Evolutionary conservation across 306 rosid species (phyloP).

Genomic region (Prunus dulcis): DNA sequence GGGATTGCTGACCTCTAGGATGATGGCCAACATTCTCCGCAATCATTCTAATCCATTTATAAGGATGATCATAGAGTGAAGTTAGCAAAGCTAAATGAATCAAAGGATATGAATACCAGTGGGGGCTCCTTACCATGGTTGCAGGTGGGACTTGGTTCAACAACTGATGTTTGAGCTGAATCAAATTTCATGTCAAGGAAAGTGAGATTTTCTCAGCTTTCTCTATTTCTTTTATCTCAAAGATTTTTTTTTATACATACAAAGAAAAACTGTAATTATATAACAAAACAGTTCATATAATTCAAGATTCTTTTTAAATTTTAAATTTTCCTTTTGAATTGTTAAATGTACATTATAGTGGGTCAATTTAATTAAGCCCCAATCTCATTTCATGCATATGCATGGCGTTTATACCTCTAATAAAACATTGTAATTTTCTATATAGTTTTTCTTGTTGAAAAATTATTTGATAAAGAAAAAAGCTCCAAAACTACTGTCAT

Average conservation of each 20-base stretch:
- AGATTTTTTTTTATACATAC: conserved; percentile 4
- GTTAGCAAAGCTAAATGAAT: conserved; percentile 81
- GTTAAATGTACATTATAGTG: conserved; percentile 32
- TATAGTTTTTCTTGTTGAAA: background rate
- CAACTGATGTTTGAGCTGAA: conserved; percentile 55
- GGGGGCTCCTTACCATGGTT: conserved; percentile 83
- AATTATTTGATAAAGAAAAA: background rate
- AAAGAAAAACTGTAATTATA: conserved; percentile 48
- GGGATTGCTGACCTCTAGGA: no score
- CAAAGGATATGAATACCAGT: conserved; percentile 58
- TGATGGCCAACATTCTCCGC: no score
- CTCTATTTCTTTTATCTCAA: background rate
- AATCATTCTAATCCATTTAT: no score
- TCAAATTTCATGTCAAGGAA: conserved; percentile 22
- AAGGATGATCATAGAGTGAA: conserved; percentile 9
- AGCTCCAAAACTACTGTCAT: background rate
- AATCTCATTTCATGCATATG: background rate
- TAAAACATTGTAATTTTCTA: background rate
- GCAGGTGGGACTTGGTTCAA: conserved; percentile 87
- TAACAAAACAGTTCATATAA: conserved; percentile 13
- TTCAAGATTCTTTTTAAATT: conserved; percentile 8
- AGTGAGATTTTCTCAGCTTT: conserved; percentile 11
- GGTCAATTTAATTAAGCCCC: conserved; percentile 8
- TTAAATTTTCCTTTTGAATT: background rate
- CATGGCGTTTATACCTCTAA: background rate